Conservation (phyloP, 179 eudicot genomes). For the Drosera spatulata region DNA sequence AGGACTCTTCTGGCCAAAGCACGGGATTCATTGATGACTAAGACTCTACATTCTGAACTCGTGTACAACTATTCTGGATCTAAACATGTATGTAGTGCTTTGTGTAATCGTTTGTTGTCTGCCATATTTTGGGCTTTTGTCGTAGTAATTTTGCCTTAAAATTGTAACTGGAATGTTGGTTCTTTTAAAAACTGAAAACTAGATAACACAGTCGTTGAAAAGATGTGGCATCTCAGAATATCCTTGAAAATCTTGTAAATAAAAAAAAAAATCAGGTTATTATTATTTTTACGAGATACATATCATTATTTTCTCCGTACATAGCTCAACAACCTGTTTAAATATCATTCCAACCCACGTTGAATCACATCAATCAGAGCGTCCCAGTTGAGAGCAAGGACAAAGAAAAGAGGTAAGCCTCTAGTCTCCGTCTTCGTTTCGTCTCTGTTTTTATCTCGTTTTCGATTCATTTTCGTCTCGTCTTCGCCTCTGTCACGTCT, state of each 20-base stretch:
- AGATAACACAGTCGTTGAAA: constrained; percentile 92
- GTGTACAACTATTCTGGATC: constrained; percentile 93
- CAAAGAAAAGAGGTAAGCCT: no score
- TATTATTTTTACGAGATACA: background rate
- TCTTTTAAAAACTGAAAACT: background rate
- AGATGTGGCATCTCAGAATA: constrained; percentile 80
- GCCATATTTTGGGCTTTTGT: background rate
- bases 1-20: constrained; percentile 71
- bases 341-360: no score
- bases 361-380: no score
- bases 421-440: no score
- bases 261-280: background rate
- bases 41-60: constrained; percentile 83
- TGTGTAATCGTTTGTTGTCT: background rate
- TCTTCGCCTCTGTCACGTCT: no score
- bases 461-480: no score
- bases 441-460: no score
- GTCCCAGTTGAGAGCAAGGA: no score
- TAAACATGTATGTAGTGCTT: constrained; percentile 53
- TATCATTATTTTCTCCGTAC: no score
- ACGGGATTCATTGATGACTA: constrained; percentile 62
- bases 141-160: background rate
- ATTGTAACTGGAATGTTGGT: background rate
- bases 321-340: no score
- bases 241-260: background rate